Conservation (phyloP, 495 filamentous ascomycete species). For the Trichocladium uniseriatum region DNA sequence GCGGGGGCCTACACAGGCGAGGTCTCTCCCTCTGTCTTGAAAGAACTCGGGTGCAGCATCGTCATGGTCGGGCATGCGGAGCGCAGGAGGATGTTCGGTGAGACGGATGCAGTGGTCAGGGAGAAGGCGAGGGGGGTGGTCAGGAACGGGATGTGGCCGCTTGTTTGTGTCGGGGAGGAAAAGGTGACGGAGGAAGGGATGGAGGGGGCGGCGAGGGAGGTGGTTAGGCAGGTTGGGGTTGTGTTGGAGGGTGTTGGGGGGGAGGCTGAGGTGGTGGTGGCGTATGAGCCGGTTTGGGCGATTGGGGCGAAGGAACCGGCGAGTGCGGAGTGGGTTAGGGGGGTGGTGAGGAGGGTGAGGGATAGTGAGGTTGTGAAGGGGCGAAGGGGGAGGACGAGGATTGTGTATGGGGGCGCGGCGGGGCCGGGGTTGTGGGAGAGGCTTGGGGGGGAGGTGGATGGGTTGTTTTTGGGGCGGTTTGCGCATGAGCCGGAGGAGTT, state of each 20-base stretch:
- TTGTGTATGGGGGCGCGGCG: slow-evolving; percentile 74
- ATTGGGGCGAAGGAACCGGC: slow-evolving; percentile 72
- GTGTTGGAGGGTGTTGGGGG: slow-evolving; percentile 49
- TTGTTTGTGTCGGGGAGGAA: slow-evolving; percentile 72
- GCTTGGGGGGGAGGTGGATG: slow-evolving; percentile 60
- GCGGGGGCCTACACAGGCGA: slow-evolving; percentile 67
- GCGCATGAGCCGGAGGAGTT: slow-evolving; percentile 65
- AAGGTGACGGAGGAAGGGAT: slow-evolving; percentile 14
- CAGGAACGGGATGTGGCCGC: slow-evolving; percentile 60
- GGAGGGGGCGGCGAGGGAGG: slow-evolving; percentile 54
- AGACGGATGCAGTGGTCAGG: slow-evolving; percentile 55
- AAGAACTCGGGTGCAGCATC: slow-evolving; percentile 54
- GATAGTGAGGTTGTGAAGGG: slow-evolving; percentile 30
- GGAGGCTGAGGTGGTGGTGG: slow-evolving; percentile 62
- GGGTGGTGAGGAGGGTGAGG: slow-evolving; percentile 56
- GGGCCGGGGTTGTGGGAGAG: slow-evolving; percentile 62
- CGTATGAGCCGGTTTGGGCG: slow-evolving; percentile 87
- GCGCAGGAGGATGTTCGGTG: slow-evolving; percentile 56
- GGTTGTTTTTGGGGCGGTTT: slow-evolving; percentile 74
- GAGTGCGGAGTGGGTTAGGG: slow-evolving; percentile 57
- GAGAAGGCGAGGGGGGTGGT: slow-evolving; percentile 59
- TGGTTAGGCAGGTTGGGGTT: slow-evolving; percentile 50
- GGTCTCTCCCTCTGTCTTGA: slow-evolving; percentile 57
- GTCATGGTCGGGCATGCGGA: slow-evolving; percentile 79
- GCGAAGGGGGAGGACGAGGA: slow-evolving; percentile 48